Base-by-base conservation (phyloP, 2,329 filamentous ascomycete genomes). In the Grosmannia serpens region DNA sequence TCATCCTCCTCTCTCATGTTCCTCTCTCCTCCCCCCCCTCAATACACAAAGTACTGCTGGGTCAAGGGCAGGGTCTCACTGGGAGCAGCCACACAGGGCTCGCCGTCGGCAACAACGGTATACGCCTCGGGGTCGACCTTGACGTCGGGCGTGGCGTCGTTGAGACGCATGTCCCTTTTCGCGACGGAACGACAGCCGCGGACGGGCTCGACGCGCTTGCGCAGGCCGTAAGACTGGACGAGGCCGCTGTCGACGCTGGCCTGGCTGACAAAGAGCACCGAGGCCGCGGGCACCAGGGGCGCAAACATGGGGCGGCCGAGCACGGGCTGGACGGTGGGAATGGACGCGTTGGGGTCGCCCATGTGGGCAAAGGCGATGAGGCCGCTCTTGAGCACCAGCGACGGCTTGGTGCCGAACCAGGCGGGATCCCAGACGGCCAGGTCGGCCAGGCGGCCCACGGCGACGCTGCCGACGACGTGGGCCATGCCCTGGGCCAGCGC, bases 51-150 rank as follows among this genome's bases (percentile, higher is more conserved):
- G 68, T 82, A 91, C 17, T 73, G 76, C 75, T 95, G 90, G 60
- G 87, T 84, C 68, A 96, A 75, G 8, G 91, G 91, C 71, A 96
- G 70, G 56, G 68, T 77, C 29, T 77, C 77, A 26, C 87, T 82
- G 4, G 91, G 88, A 71, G 87, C 88, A 0, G 89, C 89, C 49
- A 75, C 79, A 68, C 88, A 91, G 41, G 85, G 75, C 70, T 81
- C 72, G 0, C 89, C 91, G 72, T 96, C 90, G 1, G 91, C 91
- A 74, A 92, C 85, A 29, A 96, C 91, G 20, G 77, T 81, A 74
- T 96, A 97, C 67, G 82, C 85, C 78, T 97, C 92, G 6, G 92
- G 88, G 70, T 97, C 91, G 61, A 97, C 91, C 66, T 77, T 84
- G 89, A 97, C 96, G 74, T 79, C 83, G 17, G 92, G 92, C 82